A percentile compares a stretch with the other conserved stretches of the same genome.
Conservation (phyloP, 805 yeast genomes). For the Yarrowia sp. region DNA sequence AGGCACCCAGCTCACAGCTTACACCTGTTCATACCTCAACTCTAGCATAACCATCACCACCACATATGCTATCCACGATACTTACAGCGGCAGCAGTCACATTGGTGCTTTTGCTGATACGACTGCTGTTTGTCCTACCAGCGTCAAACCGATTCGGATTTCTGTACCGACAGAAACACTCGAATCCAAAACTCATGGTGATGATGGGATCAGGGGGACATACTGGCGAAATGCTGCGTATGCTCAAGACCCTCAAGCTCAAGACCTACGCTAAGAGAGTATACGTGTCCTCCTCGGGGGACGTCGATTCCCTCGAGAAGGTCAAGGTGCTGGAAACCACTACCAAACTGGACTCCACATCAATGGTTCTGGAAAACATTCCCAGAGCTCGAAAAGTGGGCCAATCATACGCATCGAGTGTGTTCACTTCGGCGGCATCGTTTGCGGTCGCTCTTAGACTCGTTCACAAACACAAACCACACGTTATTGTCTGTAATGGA, state of each 20-base stretch:
- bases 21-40: too few species aligned
- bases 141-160: slow-evolving; percentile 25
- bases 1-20: too few species aligned
- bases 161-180: slow-evolving; percentile 8
- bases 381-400: slow-evolving; percentile 69
- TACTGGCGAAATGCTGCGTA: slow-evolving; percentile 91
- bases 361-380: slow-evolving; percentile 45
- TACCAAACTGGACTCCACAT: slow-evolving; percentile 42
- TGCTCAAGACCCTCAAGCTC: slow-evolving; percentile 55
- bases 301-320: slow-evolving; percentile 55
- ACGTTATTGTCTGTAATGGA: slow-evolving; percentile 65
- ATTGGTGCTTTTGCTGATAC: not conserved
- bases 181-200: slow-evolving; percentile 54
- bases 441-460: slow-evolving; percentile 47
- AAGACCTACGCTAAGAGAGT: slow-evolving; percentile 44
- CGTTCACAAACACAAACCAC: slow-evolving; percentile 18
- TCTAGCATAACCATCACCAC: not conserved
- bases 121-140: slow-evolving; percentile 22
- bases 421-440: slow-evolving; percentile 56
- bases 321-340: slow-evolving; percentile 46
- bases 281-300: slow-evolving; percentile 59
- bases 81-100: not conserved
- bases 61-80: not conserved
- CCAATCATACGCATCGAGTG: slow-evolving; percentile 58
- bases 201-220: slow-evolving; percentile 97